Evolutionary conservation across 1,139 yeast genomes (phyloP).

Genomic region (Magnusiomyces ingens): DNA sequence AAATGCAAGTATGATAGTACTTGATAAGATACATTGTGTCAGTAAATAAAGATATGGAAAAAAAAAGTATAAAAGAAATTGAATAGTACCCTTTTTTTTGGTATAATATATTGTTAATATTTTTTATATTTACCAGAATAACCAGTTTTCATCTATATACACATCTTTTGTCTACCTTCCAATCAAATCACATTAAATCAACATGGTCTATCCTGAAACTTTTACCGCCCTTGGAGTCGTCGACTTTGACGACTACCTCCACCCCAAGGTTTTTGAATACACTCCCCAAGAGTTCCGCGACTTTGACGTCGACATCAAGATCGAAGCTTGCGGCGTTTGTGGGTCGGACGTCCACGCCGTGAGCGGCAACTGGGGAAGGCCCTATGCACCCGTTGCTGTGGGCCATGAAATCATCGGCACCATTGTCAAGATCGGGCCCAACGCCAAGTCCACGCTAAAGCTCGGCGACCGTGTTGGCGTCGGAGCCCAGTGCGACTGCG

Average conservation of each 20-base stretch:
- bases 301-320: conserved; percentile 40
- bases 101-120: no score
- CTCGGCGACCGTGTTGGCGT: conserved; percentile 58
- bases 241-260: background rate
- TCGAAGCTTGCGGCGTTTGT: conserved; percentile 53
- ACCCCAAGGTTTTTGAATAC: conserved; percentile 1
- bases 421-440: conserved; percentile 44
- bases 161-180: no score
- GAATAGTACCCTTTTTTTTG: no score
- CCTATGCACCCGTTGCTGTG: conserved; percentile 34
- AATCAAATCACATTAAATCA: background rate
- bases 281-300: conserved; percentile 9
- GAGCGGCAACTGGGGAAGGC: conserved; percentile 37
- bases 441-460: conserved; percentile 34
- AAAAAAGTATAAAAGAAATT: no score
- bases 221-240: conserved; percentile 13
- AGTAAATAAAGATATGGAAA: no score
- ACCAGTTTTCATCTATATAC: no score
- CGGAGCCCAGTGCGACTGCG: conserved; percentile 50
- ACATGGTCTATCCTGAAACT: conserved; percentile 21
- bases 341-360: conserved; percentile 51
- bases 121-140: no score
- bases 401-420: conserved; percentile 54
- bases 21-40: no score
- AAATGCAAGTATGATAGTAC: no score